Evolutionary conservation across 805 yeast genomes (phyloP), one percentile per base, ranked within the genome.

Genomic region (Candida patagonica): DNA sequence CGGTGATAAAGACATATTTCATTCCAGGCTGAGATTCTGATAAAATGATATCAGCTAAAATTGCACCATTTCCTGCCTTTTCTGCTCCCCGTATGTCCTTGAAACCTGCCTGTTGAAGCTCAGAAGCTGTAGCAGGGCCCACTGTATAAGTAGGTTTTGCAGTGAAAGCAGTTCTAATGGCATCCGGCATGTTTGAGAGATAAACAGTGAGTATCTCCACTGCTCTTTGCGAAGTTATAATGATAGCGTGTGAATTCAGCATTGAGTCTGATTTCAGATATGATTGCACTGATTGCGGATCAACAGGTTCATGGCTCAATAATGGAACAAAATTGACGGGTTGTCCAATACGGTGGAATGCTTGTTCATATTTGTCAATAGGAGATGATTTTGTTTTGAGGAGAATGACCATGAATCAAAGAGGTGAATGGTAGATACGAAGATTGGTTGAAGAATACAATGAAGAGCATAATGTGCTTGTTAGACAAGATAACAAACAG

Each of bases 161-260:
- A 7, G 49, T 43, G 10, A 47, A 35, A 32, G 40, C 12, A 26
- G 38, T 37, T 9, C 37, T 33, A n/a, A 66, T 49, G 8, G 43
- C 42, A 0, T 48, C 44, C 26, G 6, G n/a, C 6, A 41, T 21
- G 8, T 15, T 16, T 3, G 10, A n/a, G 10, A 42, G 9, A 17
- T 27, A 30, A 10, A 24, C 36, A 24, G n/a, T 39, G 19, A 46
- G 20, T 4, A 85, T 78, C 50, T 88, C 96, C 0, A 88, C 94
- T 1, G 96, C 94, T 48, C 97, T 60, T 56, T 89, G 96, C 1
- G 94, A 82, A 0, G 97, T 88, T 3, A 89, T 76, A 7, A 89
- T 80, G 26, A 86, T 59, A 0, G 78, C 72, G 30, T 70, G 67
- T 22, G 67, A 50, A 1, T 51, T 35, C 1, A 71, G 43, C 44